Conservation (phyloP, 805 yeast genomes). For the Lipomyces spencermartinsiae region DNA sequence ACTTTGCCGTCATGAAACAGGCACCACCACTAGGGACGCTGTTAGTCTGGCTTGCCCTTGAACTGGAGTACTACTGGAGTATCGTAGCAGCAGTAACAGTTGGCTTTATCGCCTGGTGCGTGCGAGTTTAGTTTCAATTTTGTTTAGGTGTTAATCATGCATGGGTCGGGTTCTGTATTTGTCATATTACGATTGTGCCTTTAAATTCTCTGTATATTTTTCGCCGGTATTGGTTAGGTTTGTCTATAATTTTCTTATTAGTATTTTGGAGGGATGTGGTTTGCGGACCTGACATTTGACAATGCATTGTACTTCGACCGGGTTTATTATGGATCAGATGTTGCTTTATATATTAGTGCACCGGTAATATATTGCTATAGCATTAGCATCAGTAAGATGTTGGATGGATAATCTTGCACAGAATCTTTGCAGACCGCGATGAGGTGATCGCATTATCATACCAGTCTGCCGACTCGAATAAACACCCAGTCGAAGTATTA, state of each 20-base stretch:
- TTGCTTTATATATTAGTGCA: too few species aligned
- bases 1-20: slow-evolving; percentile 48
- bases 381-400: too few species aligned
- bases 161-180: slow-evolving; percentile 4
- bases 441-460: too few species aligned
- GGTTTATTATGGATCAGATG: too few species aligned
- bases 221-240: background rate
- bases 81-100: slow-evolving; percentile 25
- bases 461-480: too few species aligned
- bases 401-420: too few species aligned
- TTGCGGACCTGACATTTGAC: too few species aligned
- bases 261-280: too few species aligned
- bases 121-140: slow-evolving; percentile 1
- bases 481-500: too few species aligned
- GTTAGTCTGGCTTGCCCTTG: slow-evolving; percentile 51
- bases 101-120: slow-evolving; percentile 23
- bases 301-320: too few species aligned
- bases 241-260: background rate
- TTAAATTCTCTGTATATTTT: slow-evolving; percentile 7
- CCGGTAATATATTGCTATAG: too few species aligned
- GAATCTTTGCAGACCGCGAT: too few species aligned
- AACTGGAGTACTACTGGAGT: slow-evolving; percentile 48
- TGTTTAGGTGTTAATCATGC: background rate
- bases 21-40: slow-evolving; percentile 53
- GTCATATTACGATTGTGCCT: background rate